These are phyloP conservation scores for Mycena galopus DNA, from an alignment of 768 basidiomycete species.

Conservation along the genomic window DNA sequence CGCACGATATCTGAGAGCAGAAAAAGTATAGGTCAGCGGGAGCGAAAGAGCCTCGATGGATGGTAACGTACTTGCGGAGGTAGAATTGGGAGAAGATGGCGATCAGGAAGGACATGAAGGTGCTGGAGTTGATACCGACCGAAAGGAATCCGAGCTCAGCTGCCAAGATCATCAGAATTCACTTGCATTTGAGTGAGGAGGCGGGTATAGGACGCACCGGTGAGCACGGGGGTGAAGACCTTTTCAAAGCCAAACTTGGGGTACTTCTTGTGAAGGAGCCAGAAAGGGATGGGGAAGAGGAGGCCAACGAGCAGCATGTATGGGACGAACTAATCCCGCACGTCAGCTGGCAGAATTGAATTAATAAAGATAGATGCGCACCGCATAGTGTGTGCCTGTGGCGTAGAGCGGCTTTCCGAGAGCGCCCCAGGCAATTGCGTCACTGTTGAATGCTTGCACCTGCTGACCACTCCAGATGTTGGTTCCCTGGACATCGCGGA, in stretches of 20 bases:
- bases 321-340: background rate
- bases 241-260: slow-evolving; percentile 61
- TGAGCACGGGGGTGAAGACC: slow-evolving; percentile 54
- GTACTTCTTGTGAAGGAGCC: slow-evolving; percentile 59
- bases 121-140: slow-evolving; percentile 58
- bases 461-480: slow-evolving; percentile 71
- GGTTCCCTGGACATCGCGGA: slow-evolving; percentile 60
- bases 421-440: slow-evolving; percentile 69
- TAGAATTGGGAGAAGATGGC: slow-evolving; percentile 54
- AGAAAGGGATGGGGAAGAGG: slow-evolving; percentile 65
- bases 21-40: background rate
- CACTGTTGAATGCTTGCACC: slow-evolving; percentile 63
- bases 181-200: slow-evolving; percentile 38
- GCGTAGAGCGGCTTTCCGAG: slow-evolving; percentile 62
- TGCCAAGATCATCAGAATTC: slow-evolving; percentile 9
- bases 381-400: slow-evolving; percentile 59
- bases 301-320: slow-evolving; percentile 57
- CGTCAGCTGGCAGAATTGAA: slow-evolving; percentile 4
- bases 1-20: slow-evolving; percentile 40
- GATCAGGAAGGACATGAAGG: slow-evolving; percentile 39
- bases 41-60: background rate
- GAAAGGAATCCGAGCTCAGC: slow-evolving; percentile 42
- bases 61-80: slow-evolving; percentile 43
- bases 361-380: slow-evolving; percentile 40
- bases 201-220: slow-evolving; percentile 44